phyloP scores from a whole-genome alignment of 768 basidiomycete genomes.

The Gyrodon lividus region DNA sequence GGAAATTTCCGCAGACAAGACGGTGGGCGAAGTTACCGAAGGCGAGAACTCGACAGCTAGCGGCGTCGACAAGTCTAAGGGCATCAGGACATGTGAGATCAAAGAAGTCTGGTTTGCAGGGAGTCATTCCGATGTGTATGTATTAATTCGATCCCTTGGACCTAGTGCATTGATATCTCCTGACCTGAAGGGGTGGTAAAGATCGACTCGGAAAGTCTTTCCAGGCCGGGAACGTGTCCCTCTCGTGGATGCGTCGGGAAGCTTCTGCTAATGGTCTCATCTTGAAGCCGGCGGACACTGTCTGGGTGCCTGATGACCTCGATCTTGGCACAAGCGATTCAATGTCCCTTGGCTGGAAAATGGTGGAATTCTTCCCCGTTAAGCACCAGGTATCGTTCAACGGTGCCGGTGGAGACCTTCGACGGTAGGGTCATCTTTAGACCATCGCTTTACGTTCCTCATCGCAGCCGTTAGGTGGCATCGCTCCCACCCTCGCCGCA shows the following conservation, averaged over 20 bases:
- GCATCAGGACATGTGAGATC: slow-evolving; percentile 15
- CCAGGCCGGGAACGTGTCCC: slow-evolving; percentile 18
- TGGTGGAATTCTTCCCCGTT: slow-evolving; percentile 23
- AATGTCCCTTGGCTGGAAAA: slow-evolving; percentile 15
- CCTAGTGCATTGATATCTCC: background rate
- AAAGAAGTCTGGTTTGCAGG: slow-evolving; percentile 67
- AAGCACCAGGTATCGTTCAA: slow-evolving; percentile 22
- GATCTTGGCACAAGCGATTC: slow-evolving; percentile 22
- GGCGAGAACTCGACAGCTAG: background rate
- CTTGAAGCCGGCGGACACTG: slow-evolving; percentile 24
- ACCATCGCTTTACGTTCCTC: background rate
- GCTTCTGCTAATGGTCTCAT: slow-evolving; percentile 25
- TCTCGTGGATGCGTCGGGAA: slow-evolving; percentile 34
- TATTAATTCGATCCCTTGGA: background rate
- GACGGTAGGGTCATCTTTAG: slow-evolving; percentile 11
- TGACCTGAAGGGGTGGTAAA: slow-evolving; percentile 18
- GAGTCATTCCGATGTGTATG: slow-evolving; percentile 34
- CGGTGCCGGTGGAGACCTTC: slow-evolving; percentile 15
- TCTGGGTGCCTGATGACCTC: slow-evolving; percentile 27
- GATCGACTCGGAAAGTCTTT: slow-evolving; percentile 18
- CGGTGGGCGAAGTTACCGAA: background rate
- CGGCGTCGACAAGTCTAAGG: background rate
- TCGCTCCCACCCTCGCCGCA: slow-evolving; percentile 22
- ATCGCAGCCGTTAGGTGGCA: slow-evolving; percentile 13
- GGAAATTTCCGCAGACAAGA: too few species aligned